Percentiles rank a stretch among this genome's conserved stretches.
Conservation (phyloP, 805 yeast species). For the Trichomonascus vanleenenianus region DNA sequence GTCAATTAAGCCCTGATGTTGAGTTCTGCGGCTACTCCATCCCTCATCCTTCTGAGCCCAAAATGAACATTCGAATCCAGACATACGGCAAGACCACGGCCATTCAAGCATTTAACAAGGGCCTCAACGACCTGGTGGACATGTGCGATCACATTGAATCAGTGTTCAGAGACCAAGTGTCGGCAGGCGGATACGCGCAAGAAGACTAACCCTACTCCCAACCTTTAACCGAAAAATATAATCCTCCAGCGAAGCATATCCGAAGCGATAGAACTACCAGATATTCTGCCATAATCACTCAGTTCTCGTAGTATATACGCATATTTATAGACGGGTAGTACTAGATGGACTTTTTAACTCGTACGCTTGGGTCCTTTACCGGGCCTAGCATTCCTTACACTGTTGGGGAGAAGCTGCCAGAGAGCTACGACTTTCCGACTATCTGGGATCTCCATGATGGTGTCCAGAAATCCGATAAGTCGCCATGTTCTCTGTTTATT, state of each 20-base stretch:
- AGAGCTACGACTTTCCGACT: slow-evolving; percentile 29
- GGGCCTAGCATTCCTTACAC: slow-evolving; percentile 25
- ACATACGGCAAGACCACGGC: slow-evolving; percentile 84
- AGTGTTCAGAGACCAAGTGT: slow-evolving; percentile 61
- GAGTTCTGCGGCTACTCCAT: slow-evolving; percentile 98
- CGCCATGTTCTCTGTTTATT: slow-evolving; percentile 57
- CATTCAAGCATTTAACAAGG: slow-evolving; percentile 86
- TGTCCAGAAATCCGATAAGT: slow-evolving; percentile 36
- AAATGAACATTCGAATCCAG: slow-evolving; percentile 85
- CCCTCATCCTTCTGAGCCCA: slow-evolving; percentile 94
- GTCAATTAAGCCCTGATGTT: slow-evolving; percentile 61
- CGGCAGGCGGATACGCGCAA: slow-evolving; percentile 40
- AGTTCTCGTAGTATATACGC: too few species aligned
- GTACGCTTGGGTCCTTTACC: slow-evolving; percentile 22
- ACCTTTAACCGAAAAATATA: neutral
- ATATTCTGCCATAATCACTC: neutral
- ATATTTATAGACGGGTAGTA: neutral
- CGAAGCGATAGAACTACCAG: neutral
- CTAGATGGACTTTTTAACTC: slow-evolving; percentile 27
- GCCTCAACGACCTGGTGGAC: slow-evolving; percentile 75
- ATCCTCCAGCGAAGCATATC: neutral
- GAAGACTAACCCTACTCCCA: slow-evolving; percentile 1
- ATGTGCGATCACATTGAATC: slow-evolving; percentile 79
- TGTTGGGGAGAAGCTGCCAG: slow-evolving; percentile 20
- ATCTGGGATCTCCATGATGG: slow-evolving; percentile 65